These are phyloP conservation scores for Plasmopara halstedii DNA, from an alignment of 352 stramenopile genomes.

Conservation along the genomic window DNA sequence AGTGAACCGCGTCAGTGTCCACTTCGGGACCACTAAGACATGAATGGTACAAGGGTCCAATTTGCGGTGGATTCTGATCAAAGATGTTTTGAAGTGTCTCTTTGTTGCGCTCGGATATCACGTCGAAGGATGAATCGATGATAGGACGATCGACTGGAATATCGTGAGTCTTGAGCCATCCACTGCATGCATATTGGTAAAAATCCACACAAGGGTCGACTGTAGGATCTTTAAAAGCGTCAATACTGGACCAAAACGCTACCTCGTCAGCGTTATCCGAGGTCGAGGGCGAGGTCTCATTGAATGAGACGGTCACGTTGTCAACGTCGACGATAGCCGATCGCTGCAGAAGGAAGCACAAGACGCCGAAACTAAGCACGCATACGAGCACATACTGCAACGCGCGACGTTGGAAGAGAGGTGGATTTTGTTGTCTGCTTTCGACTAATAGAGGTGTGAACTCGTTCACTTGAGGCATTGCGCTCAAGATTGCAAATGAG, in stretches of 20 bases:
- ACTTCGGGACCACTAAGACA: slow-evolving; percentile 41
- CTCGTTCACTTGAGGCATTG: slow-evolving; percentile 11
- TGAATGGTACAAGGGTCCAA: slow-evolving; percentile 46
- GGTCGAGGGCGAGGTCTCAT: not conserved
- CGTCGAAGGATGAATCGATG: slow-evolving; percentile 53
- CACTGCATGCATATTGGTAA: slow-evolving; percentile 66
- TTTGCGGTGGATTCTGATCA: slow-evolving; percentile 39
- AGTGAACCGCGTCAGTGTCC: slow-evolving; percentile 28
- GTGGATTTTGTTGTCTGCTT: not conserved
- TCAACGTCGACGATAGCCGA: not conserved
- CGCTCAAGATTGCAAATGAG: slow-evolving; percentile 1
- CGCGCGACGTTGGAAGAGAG: slow-evolving; percentile 2
- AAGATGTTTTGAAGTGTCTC: slow-evolving; percentile 47
- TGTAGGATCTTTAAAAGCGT: slow-evolving; percentile 41
- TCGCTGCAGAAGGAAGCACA: slow-evolving; percentile 15
- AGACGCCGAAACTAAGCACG: slow-evolving; percentile 8
- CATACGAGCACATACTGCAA: slow-evolving; percentile 15
- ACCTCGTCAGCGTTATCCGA: slow-evolving; percentile 7
- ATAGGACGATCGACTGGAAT: slow-evolving; percentile 35
- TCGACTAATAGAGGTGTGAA: slow-evolving; percentile 23
- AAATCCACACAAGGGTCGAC: slow-evolving; percentile 70
- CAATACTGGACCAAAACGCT: slow-evolving; percentile 35
- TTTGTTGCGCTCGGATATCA: slow-evolving; percentile 42
- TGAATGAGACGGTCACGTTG: slow-evolving; percentile 1
- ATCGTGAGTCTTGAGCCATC: slow-evolving; percentile 50